A percentile compares a stretch with the other conserved stretches of the same genome.
Conservation (phyloP, 345 rosid genomes). For the Hibiscus syriacus region DNA sequence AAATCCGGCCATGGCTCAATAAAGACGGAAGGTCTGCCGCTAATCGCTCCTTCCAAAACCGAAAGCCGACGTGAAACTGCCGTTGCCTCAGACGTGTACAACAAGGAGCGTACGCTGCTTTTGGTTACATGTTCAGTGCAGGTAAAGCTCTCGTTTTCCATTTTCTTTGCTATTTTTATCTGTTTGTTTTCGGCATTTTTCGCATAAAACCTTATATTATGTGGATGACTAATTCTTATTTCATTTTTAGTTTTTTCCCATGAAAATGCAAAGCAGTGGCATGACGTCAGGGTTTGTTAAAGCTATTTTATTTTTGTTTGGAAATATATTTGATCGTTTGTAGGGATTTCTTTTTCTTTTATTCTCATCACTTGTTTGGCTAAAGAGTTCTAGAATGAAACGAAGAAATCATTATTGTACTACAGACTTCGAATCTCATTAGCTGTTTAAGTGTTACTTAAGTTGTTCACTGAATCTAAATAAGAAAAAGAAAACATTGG, state of each 20-base stretch:
- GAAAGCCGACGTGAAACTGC: constrained; percentile 2
- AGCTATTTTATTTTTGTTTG: not conserved
- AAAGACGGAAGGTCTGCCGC: constrained; percentile 11
- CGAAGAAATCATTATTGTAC: not conserved
- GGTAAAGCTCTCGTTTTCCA: constrained; percentile 18
- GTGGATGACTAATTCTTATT: not conserved
- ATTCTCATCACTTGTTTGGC: not conserved
- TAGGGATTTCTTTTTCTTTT: not conserved
- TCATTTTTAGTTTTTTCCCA: not conserved
- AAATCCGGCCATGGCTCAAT: constrained; percentile 6
- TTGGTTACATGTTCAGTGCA: constrained; percentile 52
- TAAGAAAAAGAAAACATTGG: not conserved
- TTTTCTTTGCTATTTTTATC: not conserved
- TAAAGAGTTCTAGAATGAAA: not conserved
- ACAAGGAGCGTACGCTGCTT: constrained; percentile 44
- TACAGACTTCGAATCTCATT: not conserved
- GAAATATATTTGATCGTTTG: not conserved
- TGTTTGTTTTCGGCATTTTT: constrained; percentile 1
- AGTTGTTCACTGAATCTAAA: not conserved
- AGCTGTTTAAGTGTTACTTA: not conserved
- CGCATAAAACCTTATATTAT: not conserved
- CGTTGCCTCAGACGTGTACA: constrained; percentile 22
- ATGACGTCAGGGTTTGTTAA: not conserved
- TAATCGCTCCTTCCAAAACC: constrained; percentile 7
- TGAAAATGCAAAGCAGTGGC: not conserved